Evolutionary conservation across 1,284 basidiomycete genomes (phyloP).

Genomic region (Omphalotus olearius): DNA sequence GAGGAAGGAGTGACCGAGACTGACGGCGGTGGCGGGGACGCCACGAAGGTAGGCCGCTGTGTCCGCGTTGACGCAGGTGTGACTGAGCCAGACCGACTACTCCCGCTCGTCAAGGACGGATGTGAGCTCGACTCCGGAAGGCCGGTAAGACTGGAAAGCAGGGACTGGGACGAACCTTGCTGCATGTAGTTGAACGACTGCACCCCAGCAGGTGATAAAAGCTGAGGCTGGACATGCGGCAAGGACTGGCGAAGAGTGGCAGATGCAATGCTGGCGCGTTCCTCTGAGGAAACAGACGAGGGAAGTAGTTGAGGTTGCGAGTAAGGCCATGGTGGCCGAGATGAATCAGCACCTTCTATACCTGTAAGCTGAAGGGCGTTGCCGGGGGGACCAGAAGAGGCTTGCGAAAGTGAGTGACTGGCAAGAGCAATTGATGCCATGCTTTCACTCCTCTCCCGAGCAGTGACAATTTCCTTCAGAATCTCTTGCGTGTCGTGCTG

Average conservation of each 20-base stretch:
- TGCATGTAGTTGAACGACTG: too few relatives aligned
- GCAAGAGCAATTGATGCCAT: too few relatives aligned
- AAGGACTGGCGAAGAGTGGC: too few relatives aligned
- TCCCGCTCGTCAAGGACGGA: neutral
- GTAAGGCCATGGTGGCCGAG: too few relatives aligned
- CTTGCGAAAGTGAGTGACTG: too few relatives aligned
- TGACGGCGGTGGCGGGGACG: too few relatives aligned
- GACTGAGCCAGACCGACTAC: neutral
- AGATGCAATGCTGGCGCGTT: too few relatives aligned
- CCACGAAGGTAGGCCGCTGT: neutral
- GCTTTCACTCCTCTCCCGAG: too few relatives aligned
- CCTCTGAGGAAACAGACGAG: too few relatives aligned
- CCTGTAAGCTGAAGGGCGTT: neutral
- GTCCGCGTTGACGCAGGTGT: neutral
- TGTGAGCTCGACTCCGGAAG: slow-evolving; percentile 7
- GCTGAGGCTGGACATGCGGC: too few relatives aligned
- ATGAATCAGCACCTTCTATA: neutral
- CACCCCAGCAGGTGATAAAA: too few relatives aligned
- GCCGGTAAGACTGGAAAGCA: neutral
- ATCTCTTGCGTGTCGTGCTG: slow-evolving; percentile 19
- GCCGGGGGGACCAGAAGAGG: neutral
- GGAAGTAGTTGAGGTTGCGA: neutral
- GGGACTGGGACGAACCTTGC: too few relatives aligned
- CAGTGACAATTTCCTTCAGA: slow-evolving; percentile 19
- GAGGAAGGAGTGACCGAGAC: slow-evolving; percentile 6